Evolutionary conservation across 2,329 filamentous ascomycete genomes (phyloP).

Genomic region (Cephalotrichum gorgonifer): DNA sequence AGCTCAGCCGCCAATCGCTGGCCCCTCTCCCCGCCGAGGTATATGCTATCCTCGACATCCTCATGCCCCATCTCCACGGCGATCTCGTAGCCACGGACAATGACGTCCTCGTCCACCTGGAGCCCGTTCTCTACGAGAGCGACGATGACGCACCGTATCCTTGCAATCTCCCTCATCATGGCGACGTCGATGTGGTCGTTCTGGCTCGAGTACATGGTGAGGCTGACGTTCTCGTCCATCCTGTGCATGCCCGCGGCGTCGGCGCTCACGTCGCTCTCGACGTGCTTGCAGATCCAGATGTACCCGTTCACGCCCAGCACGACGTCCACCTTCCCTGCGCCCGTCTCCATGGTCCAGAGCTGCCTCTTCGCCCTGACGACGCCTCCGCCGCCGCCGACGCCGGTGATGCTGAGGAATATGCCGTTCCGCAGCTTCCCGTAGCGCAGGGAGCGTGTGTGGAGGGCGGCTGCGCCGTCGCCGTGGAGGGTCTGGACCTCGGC

Average conservation of each 20-base stretch:
- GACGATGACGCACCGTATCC: constrained; percentile 70
- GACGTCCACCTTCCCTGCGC: constrained; percentile 64
- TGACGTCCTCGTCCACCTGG: constrained; percentile 81
- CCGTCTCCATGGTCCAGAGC: constrained; percentile 67
- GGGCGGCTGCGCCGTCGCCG: constrained; percentile 70
- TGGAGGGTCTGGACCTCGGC: constrained; percentile 90
- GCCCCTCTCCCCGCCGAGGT: constrained; percentile 48
- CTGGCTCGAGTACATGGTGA: constrained; percentile 86
- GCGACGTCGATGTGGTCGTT: constrained; percentile 73
- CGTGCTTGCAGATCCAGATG: constrained; percentile 86
- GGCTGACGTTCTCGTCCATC: constrained; percentile 77
- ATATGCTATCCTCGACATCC: constrained; percentile 48
- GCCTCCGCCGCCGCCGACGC: constrained; percentile 75
- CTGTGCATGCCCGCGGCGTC: constrained; percentile 59
- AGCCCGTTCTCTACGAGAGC: constrained; percentile 74
- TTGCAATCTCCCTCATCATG: constrained; percentile 79
- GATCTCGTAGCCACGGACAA: constrained; percentile 72
- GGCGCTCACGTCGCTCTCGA: constrained; percentile 44
- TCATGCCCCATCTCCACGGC: constrained; percentile 64
- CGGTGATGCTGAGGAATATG: constrained; percentile 72
- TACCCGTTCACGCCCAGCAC: constrained; percentile 93
- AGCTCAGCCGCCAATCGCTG: constrained; percentile 33
- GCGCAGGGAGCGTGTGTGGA: constrained; percentile 84
- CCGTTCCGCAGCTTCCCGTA: constrained; percentile 96
- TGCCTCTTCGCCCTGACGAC: constrained; percentile 79